These are phyloP conservation scores for Eucalyptus tenuipes DNA, from an alignment of 345 rosid genomes.

Conservation along the genomic window DNA sequence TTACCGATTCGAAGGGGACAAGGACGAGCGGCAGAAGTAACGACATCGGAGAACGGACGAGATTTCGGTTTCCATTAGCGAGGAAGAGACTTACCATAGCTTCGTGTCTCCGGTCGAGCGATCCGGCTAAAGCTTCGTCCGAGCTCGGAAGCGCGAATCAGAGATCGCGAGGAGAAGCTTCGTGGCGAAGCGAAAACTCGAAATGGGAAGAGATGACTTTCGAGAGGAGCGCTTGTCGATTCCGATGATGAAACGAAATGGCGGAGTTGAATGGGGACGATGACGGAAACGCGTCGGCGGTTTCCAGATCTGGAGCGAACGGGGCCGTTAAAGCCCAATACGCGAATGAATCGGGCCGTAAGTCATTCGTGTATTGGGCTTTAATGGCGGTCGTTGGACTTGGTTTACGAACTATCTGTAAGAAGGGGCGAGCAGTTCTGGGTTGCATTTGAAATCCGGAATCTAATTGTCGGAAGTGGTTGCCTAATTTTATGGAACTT, in stretches of 20 bases:
- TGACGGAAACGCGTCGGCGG: not conserved
- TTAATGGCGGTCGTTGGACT: not conserved
- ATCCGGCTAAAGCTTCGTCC: not conserved
- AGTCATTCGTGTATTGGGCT: not conserved
- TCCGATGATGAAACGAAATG: not conserved
- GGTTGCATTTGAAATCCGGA: not conserved
- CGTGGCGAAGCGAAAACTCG: not conserved
- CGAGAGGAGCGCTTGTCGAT: not conserved
- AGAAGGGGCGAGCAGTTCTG: accelerated
- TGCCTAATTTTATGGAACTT: not conserved
- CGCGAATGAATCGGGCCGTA: not conserved
- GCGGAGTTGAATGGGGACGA: not conserved
- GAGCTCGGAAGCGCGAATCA: not conserved
- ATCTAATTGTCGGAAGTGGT: too few relatives aligned
- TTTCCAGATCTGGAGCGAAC: not conserved
- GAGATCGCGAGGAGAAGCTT: not conserved
- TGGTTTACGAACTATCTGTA: not conserved
- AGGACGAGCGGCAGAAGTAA: not conserved
- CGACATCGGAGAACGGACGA: not conserved
- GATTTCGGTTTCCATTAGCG: not conserved
- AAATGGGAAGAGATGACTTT: not conserved
- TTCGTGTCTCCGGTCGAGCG: not conserved
- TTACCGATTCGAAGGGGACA: not conserved
- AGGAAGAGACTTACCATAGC: not conserved
- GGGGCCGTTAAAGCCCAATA: not conserved